phyloP scores from a whole-genome alignment of 257 asterid genomes.

The Ehretia macrophylla region DNA sequence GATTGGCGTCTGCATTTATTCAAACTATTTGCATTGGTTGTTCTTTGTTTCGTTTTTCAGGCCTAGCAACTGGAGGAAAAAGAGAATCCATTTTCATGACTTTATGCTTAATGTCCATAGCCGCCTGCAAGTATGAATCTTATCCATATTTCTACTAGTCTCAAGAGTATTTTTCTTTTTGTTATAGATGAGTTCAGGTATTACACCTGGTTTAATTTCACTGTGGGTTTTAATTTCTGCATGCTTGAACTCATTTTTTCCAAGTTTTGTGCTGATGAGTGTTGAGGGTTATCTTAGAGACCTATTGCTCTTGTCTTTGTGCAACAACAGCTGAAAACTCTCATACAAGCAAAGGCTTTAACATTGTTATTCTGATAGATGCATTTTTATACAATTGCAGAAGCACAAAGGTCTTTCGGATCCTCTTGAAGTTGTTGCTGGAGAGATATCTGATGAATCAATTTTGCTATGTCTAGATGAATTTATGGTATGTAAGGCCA shows the following conservation, averaged over 20 bases:
- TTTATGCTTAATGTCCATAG: slow-evolving; percentile 92
- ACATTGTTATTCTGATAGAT: not conserved
- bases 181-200: too few species aligned
- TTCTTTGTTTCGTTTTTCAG: slow-evolving; percentile 31
- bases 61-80: slow-evolving; percentile 87
- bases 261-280: too few species aligned
- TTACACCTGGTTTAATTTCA: too few species aligned
- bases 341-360: too few species aligned
- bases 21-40: not conserved
- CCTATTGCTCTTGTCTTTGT: too few species aligned
- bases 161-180: too few species aligned
- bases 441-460: slow-evolving; percentile 84
- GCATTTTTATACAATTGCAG: slow-evolving; percentile 29
- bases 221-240: not conserved
- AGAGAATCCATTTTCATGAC: slow-evolving; percentile 95
- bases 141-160: slow-evolving; percentile 1
- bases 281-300: too few species aligned
- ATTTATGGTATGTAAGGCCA: slow-evolving; percentile 60
- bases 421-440: slow-evolving; percentile 94
- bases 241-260: too few species aligned
- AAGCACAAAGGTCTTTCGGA: slow-evolving; percentile 85
- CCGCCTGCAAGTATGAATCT: slow-evolving; percentile 63
- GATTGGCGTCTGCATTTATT: not conserved
- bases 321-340: too few species aligned
- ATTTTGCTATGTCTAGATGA: slow-evolving; percentile 89